Evolutionary conservation across 768 basidiomycete species (phyloP).

Genomic region (Roridomyces roridus): DNA sequence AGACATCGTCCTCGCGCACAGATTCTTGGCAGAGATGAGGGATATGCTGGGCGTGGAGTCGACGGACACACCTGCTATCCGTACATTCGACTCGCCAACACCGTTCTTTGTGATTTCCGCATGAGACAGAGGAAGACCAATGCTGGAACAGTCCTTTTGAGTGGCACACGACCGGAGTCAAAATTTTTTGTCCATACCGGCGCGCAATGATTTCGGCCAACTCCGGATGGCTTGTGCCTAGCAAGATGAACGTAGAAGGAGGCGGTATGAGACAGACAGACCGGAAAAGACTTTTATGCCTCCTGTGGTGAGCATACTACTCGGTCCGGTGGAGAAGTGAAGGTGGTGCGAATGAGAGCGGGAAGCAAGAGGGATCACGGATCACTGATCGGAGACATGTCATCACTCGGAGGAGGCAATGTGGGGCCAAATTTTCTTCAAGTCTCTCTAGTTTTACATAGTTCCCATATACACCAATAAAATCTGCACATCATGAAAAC

Average conservation of each 20-base stretch:
- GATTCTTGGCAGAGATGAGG: constrained; percentile 59
- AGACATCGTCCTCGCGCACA: constrained; percentile 97
- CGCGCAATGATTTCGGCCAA: constrained; percentile 92
- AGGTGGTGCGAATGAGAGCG: too few relatives aligned
- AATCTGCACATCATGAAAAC: constrained; percentile 2
- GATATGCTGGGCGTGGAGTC: neutral
- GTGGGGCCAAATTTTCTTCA: too few relatives aligned
- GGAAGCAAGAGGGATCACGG: too few relatives aligned
- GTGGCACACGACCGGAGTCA: constrained; percentile 30
- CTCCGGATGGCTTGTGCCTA: constrained; percentile 95
- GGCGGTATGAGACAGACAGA: constrained; percentile 29
- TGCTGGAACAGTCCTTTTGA: constrained; percentile 52
- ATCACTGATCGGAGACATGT: too few relatives aligned
- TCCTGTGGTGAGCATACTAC: constrained; percentile 58
- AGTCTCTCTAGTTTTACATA: too few relatives aligned
- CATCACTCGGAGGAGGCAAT: too few relatives aligned
- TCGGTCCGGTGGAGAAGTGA: too few relatives aligned
- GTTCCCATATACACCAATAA: too few relatives aligned
- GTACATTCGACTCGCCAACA: constrained; percentile 90
- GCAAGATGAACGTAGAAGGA: constrained; percentile 4
- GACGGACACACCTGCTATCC: constrained; percentile 54
- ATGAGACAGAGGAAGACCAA: constrained; percentile 87
- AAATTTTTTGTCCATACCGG: constrained; percentile 59
- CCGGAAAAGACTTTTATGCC: constrained; percentile 66
- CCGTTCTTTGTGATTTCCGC: constrained; percentile 89